A percentile compares a stretch with the other conserved stretches of the same genome.
These are phyloP conservation scores for Tilletia walkeri DNA, from an alignment of 1,284 basidiomycete genomes.

Conservation along the genomic window DNA sequence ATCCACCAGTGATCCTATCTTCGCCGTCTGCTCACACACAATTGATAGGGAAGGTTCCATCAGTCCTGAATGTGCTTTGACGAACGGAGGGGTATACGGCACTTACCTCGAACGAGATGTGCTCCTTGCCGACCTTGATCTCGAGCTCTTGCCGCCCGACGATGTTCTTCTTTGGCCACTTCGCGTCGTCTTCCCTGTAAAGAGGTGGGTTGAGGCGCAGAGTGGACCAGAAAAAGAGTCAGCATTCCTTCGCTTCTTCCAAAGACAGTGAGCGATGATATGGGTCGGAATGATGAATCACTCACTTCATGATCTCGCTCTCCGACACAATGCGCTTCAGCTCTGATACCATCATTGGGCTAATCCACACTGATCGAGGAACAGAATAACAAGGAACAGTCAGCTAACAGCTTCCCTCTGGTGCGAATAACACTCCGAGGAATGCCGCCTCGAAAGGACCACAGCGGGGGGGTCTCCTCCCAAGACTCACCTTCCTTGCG, in stretches of 20 bases:
- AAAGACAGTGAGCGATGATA: no score
- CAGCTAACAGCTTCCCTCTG: not conserved
- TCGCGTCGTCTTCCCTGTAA: constrained; percentile 87
- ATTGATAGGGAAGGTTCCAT: not conserved
- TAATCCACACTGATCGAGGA: constrained; percentile 78
- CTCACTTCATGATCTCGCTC: constrained; percentile 91
- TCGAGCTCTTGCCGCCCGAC: constrained; percentile 97
- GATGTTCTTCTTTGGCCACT: constrained; percentile 98
- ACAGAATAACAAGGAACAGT: constrained; percentile 2
- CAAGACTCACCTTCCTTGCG: constrained; percentile 85
- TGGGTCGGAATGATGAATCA: not conserved
- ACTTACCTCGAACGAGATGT: constrained; percentile 92
- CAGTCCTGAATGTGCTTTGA: not conserved
- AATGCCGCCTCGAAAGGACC: no score
- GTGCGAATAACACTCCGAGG: no score
- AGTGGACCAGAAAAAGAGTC: not conserved
- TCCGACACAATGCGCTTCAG: constrained; percentile 90
- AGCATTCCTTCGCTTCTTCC: not conserved
- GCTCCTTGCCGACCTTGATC: constrained; percentile 87
- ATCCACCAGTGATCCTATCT: constrained; percentile 93
- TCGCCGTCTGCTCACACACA: constrained; percentile 72
- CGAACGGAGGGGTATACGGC: not conserved
- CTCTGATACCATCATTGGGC: constrained; percentile 85
- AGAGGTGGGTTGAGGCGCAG: not conserved
- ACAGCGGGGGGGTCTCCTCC: no score